Evolutionary conservation across 768 basidiomycete species (phyloP).

Genomic region (Coprinopsis marcescibilis): DNA sequence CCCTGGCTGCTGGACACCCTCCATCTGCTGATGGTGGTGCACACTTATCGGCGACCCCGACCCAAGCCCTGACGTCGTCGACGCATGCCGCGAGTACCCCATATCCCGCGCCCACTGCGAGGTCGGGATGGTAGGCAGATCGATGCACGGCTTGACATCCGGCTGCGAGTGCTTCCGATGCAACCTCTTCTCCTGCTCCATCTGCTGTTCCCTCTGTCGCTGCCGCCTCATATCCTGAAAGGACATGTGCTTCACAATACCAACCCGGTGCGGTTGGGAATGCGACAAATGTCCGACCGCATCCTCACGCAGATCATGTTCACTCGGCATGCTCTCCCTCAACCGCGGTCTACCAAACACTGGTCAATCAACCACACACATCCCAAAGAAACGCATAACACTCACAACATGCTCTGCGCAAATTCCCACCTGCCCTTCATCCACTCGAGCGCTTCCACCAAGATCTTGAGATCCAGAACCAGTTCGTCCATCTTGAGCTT

Average conservation of each 20-base stretch:
- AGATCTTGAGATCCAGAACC: slow-evolving; percentile 32
- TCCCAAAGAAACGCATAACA: slow-evolving; percentile 2
- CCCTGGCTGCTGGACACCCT: not conserved
- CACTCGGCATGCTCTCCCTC: slow-evolving; percentile 9
- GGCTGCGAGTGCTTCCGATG: not conserved
- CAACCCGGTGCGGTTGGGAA: not conserved
- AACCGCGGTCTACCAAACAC: slow-evolving; percentile 5
- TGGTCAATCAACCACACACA: not conserved
- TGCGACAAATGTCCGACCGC: too few species aligned
- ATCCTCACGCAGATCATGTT: slow-evolving; percentile 3
- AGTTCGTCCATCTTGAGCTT: slow-evolving; percentile 21
- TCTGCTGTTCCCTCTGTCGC: slow-evolving; percentile 1
- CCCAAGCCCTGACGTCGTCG: too few species aligned
- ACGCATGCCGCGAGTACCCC: too few species aligned
- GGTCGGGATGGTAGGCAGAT: not conserved
- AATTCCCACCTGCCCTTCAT: slow-evolving; percentile 30
- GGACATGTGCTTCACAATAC: slow-evolving; percentile 1
- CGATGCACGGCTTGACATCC: not conserved
- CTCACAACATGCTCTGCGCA: slow-evolving; percentile 28
- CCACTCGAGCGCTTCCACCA: slow-evolving; percentile 39
- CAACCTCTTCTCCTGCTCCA: slow-evolving; percentile 1
- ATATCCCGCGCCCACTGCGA: too few species aligned
- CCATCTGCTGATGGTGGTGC: too few species aligned
- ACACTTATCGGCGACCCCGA: too few species aligned
- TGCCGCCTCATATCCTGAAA: slow-evolving; percentile 8